Evolutionary conservation across 2,329 filamentous ascomycete species (phyloP), one percentile per base, ranked within the genome.

Genomic region (Arthrobotrys musiformis): DNA sequence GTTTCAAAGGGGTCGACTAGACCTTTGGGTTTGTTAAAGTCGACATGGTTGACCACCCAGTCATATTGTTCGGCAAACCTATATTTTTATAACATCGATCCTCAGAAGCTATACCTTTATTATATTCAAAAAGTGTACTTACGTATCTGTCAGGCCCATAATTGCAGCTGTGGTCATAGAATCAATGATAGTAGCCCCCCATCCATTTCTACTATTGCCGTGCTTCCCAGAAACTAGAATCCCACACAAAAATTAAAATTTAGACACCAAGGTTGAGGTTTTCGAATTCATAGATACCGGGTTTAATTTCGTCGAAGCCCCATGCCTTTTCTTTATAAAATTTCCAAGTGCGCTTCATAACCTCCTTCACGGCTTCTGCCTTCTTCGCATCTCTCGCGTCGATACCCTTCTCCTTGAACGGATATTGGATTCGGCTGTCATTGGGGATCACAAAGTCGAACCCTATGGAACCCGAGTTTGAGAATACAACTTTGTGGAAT

Each of bases 141-240:
- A 81, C 81, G 85, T 89, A 28, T 90, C 85, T 35, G 86, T 84
- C 50, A 93, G 87, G 35, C 88, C 87, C 92, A 97, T 94, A 15
- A 97, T 83, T 52, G 94, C 85, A 11, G 93, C 92, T 0, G 93
- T 97, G 72, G 89, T 91, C 58, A 97, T 86, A 1, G 92, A 91
- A 82, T 97, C 93, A 15, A 95, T 87, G 0, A 93, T 92, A 42
- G 90, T 93, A 30, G 93, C 92, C 26, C 93, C 93, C 93, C 93
- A 97, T 68, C 89, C 90, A 81, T 94, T 94, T 78, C 92, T 94
- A 75, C 30, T 46, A 26, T 64, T 70, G 17, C 35, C 13, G 15
- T 58, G 28, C 30, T 83, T 50, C 81, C 82, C 22, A 33, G 63
- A 48, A 19, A 64, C 33, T 35, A 15, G 9, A 30, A 56, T 5